Evolutionary conservation across 2,329 filamentous ascomycete genomes (phyloP).

Genomic region (Colletotrichum costaricense): DNA sequence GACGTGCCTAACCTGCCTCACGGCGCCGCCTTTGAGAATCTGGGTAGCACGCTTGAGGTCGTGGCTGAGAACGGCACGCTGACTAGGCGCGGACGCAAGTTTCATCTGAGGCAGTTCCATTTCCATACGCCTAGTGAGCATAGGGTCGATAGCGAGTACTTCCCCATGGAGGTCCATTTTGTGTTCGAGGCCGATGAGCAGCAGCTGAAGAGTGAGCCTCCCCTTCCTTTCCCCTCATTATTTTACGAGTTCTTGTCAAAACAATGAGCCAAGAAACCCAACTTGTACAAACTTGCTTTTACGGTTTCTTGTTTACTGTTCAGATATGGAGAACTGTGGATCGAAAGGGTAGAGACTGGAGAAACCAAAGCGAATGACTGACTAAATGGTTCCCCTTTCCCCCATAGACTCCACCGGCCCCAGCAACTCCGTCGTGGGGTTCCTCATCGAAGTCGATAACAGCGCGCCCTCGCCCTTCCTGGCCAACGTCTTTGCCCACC

Average conservation of each 20-base stretch:
- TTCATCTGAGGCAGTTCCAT: slow-evolving; percentile 65
- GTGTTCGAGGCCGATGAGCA: slow-evolving; percentile 49
- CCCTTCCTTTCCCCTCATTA: neutral
- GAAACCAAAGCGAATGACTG: no score
- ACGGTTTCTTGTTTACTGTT: neutral
- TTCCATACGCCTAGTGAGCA: slow-evolving; percentile 72
- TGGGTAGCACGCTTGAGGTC: slow-evolving; percentile 64
- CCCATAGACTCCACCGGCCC: slow-evolving; percentile 41
- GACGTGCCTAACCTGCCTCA: slow-evolving; percentile 48
- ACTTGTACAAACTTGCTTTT: neutral
- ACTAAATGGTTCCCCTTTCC: neutral
- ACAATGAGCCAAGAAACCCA: neutral
- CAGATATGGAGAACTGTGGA: neutral
- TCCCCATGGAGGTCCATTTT: slow-evolving; percentile 54
- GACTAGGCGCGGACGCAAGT: slow-evolving; percentile 50
- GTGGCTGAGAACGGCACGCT: slow-evolving; percentile 58
- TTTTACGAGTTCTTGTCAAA: neutral
- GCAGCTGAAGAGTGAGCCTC: slow-evolving; percentile 22
- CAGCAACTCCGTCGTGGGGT: slow-evolving; percentile 48
- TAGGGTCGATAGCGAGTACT: slow-evolving; percentile 56
- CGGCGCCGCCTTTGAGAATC: slow-evolving; percentile 60
- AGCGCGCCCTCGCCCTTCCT: slow-evolving; percentile 43
- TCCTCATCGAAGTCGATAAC: slow-evolving; percentile 48
- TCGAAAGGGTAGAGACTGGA: neutral
- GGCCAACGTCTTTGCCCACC: slow-evolving; percentile 49